A percentile compares a stretch with the other conserved stretches of the same genome.
Evolutionary conservation across 2,329 filamentous ascomycete species (phyloP).

Genomic region (Alternaria arbusti): DNA sequence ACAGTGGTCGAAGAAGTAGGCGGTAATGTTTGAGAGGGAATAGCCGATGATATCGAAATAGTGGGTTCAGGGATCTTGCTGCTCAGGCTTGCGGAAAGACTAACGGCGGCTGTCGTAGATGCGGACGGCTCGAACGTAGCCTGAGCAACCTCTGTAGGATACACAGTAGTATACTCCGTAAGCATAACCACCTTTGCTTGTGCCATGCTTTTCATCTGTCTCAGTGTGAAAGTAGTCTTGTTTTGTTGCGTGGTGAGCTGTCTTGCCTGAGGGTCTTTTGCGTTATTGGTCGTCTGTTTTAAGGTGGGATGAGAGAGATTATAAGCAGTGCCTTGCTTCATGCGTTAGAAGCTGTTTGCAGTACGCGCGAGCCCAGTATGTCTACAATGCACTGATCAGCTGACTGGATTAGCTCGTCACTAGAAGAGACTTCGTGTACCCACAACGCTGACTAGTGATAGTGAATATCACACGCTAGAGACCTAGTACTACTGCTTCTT

Average conservation of each 20-base stretch:
- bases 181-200: neutral
- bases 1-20: neutral
- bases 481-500: neutral
- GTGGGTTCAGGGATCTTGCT: neutral
- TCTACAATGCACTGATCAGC: neutral
- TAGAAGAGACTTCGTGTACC: neutral
- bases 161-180: slow-evolving; percentile 6
- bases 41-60: neutral
- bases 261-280: neutral
- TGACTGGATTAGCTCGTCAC: neutral
- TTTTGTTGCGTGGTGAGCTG: neutral
- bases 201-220: neutral
- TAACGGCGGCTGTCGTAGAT: neutral
- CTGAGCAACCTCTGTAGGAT: neutral
- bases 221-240: neutral
- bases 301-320: neutral
- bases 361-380: neutral
- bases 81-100: neutral
- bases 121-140: neutral
- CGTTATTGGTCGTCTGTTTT: neutral
- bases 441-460: neutral
- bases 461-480: neutral
- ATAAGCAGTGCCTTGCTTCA: neutral
- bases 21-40: neutral
- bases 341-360: neutral